phyloP scores from a whole-genome alignment of 176 grass and related monocot genomes.

The Cenchrus purpureus region DNA sequence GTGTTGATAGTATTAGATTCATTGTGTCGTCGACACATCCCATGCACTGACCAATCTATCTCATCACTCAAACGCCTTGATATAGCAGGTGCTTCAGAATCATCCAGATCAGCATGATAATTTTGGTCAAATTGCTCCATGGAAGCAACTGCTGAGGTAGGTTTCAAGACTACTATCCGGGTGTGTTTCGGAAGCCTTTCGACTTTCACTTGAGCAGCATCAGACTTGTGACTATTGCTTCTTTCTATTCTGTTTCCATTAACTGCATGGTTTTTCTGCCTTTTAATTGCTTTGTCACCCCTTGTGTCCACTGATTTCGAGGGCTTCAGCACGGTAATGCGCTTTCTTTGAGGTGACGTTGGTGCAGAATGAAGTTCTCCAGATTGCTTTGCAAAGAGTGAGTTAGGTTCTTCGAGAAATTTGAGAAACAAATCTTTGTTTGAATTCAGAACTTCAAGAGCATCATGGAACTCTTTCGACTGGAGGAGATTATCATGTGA shows the following conservation, averaged over 20 bases:
- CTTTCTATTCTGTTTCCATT: slow-evolving; percentile 38
- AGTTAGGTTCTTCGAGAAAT: slow-evolving; percentile 96
- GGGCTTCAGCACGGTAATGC: slow-evolving; percentile 90
- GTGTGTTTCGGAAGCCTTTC: slow-evolving; percentile 71
- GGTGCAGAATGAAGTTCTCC: slow-evolving; percentile 48
- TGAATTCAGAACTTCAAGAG: slow-evolving; percentile 88
- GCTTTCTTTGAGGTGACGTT: slow-evolving; percentile 66
- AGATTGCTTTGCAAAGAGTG: slow-evolving; percentile 56
- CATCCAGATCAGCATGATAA: slow-evolving; percentile 39
- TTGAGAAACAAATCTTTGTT: slow-evolving; percentile 90
- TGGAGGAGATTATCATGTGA: slow-evolving; percentile 76
- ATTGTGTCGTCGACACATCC: slow-evolving; percentile 60
- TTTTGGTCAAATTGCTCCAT: slow-evolving; percentile 45
- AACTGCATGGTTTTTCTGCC: slow-evolving; percentile 34
- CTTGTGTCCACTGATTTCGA: slow-evolving; percentile 63
- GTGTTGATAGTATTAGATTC: slow-evolving; percentile 67
- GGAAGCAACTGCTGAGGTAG: slow-evolving; percentile 48
- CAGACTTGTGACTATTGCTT: slow-evolving; percentile 43
- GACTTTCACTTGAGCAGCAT: slow-evolving; percentile 33
- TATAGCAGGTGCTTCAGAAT: slow-evolving; percentile 51
- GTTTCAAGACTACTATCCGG: slow-evolving; percentile 89
- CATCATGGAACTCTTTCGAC: slow-evolving; percentile 85
- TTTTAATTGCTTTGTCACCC: slow-evolving; percentile 39
- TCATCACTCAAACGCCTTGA: slow-evolving; percentile 54
- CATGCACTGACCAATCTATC: slow-evolving; percentile 39